Percentiles rank a stretch among this genome's conserved stretches.
These are phyloP conservation scores for Calamus simplicifolius DNA, from an alignment of 176 grass and related monocot genomes.

Conservation along the genomic window DNA sequence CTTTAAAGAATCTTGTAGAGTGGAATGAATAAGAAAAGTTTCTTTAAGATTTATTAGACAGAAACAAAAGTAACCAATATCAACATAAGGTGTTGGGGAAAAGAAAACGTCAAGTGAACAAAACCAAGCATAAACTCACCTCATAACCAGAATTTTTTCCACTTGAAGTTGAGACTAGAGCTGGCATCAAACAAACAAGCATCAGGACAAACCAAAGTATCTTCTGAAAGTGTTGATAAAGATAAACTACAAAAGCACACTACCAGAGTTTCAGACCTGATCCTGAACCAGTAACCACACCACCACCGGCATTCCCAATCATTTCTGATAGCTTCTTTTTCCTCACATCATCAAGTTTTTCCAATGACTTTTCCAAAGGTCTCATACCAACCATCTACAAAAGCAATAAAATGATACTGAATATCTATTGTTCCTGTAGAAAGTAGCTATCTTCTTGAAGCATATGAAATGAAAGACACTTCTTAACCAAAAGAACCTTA, in stretches of 20 bases:
- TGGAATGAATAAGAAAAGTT: too few species aligned
- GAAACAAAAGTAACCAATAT: too few species aligned
- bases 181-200: conserved; percentile 29
- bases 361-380: conserved; percentile 84
- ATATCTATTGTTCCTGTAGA: too few species aligned
- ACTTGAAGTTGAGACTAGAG: conserved; percentile 30
- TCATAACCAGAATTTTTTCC: conserved; percentile 39
- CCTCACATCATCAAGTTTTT: conserved; percentile 95
- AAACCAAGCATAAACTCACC: conserved; percentile 36
- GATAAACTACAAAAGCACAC: background rate
- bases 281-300: conserved; percentile 39
- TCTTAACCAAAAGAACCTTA: conserved; percentile 40
- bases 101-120: too few species aligned
- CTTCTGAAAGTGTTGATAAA: too few species aligned
- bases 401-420: conserved; percentile 15
- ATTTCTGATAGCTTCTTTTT: conserved; percentile 99
- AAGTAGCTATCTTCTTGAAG: too few species aligned
- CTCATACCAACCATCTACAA: conserved; percentile 98
- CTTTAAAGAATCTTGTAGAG: too few species aligned
- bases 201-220: too few species aligned
- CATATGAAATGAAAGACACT: too few species aligned
- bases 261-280: conserved; percentile 31
- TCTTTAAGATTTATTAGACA: too few species aligned
- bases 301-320: conserved; percentile 57
- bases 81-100: too few species aligned